Evolutionary conservation across 2,329 filamentous ascomycete species (phyloP).

Genomic region (Apiospora phragmitis): DNA sequence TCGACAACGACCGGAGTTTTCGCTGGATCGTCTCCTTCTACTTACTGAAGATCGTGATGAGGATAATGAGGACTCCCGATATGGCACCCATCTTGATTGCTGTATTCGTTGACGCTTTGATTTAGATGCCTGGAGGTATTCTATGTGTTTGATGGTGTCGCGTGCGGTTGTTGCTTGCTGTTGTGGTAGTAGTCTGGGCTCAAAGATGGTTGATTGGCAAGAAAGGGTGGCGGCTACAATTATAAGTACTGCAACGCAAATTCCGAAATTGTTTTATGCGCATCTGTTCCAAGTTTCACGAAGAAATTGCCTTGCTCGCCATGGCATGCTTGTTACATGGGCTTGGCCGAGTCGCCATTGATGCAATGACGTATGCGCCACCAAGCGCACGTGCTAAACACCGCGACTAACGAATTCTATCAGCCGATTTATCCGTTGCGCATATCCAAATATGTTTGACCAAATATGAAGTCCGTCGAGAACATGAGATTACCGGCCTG

Average conservation of each 20-base stretch:
- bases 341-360: not conserved
- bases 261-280: not conserved
- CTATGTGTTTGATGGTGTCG: not conserved
- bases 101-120: not conserved
- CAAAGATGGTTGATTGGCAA: constrained; percentile 2
- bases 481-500: not conserved
- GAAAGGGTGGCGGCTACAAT: not conserved
- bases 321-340: not conserved
- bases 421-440: not conserved
- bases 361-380: not conserved
- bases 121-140: not conserved
- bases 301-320: not conserved
- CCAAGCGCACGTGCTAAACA: not conserved
- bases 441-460: not conserved
- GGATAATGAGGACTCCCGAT: constrained; percentile 49
- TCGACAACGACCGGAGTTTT: not conserved
- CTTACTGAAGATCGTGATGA: constrained; percentile 56
- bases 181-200: not conserved
- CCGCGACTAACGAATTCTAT: not conserved
- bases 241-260: not conserved
- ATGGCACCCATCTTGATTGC: constrained; percentile 47
- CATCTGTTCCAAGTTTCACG: not conserved
- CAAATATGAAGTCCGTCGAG: not conserved
- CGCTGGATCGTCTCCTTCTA: constrained; percentile 4
- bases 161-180: not conserved